Evolutionary conservation across 2,329 filamentous ascomycete genomes (phyloP), one percentile per base, ranked within the genome.

Genomic region (Berkeleyomyces basicola): DNA sequence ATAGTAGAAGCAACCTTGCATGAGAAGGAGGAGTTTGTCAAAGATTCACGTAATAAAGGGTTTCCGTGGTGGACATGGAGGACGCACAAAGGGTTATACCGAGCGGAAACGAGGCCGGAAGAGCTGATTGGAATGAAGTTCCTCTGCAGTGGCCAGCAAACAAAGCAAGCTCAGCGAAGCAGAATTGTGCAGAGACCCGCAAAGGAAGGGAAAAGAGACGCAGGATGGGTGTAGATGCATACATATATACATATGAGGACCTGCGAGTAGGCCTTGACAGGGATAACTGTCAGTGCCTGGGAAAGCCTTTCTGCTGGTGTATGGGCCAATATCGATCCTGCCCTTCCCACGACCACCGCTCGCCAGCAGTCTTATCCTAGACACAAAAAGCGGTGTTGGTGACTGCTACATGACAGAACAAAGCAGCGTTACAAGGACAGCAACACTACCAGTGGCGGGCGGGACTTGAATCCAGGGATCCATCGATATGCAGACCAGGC

Each of bases 351-450:
- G 51, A 36, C 5, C 33, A 39, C 33, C n/a, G 33, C 14, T 7
- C 4, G 33, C 51, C 9, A 55, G 23, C 23, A 23, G 23, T 23
- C 23, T 23, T 23, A 23, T 23, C 23, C n/a, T 6, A 36, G 11
- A 55, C 51, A 55, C 51, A 55, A 55, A 55, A 55, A 36, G 51
- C 51, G 51, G 51, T 55, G 51, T 55, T 55, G 51, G 7, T 4
- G 4, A 55, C 3, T 7, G 49, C n/a, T 37, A 36, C 7, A 10
- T 53, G 23, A 53, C 31, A 53, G 49, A 53, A n/a, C 51, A 55
- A 11, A 55, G 39, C 51, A 55, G 33, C n/a, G 51, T 55, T 55
- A 36, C 51, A 55, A 55, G 39, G 51, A 55, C 33, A 55, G 16
- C 23, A 10, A 51, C 47, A 55, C 36, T 37, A 55, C 23, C 51